Evolutionary conservation across 345 rosid genomes (phyloP).

Genomic region (Lepidium aucheri): DNA sequence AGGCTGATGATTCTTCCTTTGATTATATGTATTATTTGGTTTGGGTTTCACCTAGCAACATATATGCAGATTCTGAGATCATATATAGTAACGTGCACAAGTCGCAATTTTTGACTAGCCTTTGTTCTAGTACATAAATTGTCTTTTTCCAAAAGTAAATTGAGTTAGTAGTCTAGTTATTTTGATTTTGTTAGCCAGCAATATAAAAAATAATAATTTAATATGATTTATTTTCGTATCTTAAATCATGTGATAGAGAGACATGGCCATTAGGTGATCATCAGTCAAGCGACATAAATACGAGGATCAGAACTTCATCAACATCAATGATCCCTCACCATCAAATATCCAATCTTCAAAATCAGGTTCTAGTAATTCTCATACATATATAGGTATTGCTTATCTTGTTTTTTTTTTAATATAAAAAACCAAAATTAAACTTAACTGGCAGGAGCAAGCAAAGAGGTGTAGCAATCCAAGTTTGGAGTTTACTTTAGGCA

Average conservation of each 20-base stretch:
- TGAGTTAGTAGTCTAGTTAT: not conserved
- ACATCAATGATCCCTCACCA: slow-evolving; percentile 22
- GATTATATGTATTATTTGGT: not conserved
- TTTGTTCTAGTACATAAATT: not conserved
- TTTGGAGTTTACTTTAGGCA: slow-evolving; percentile 71
- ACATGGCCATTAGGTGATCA: slow-evolving; percentile 23
- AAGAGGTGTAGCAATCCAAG: slow-evolving; percentile 40
- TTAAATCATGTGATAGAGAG: slow-evolving; percentile 11
- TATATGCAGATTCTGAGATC: not conserved
- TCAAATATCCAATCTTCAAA: slow-evolving; percentile 19
- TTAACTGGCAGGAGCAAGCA: slow-evolving; percentile 9
- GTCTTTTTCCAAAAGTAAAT: not conserved
- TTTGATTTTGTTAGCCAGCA: not conserved
- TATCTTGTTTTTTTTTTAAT: not conserved
- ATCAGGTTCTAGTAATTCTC: slow-evolving; percentile 17
- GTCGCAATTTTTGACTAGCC: not conserved
- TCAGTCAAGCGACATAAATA: slow-evolving; percentile 22
- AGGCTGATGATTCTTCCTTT: not conserved
- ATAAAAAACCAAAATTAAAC: not conserved
- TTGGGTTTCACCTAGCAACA: not conserved
- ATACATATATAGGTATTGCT: not conserved
- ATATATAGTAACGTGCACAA: not conserved
- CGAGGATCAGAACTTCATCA: slow-evolving; percentile 22
- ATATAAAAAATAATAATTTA: not conserved
- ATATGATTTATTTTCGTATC: not conserved